These are phyloP conservation scores for Scheffersomyces insectosa DNA, from an alignment of 1,139 yeast genomes.

Conservation along the genomic window DNA sequence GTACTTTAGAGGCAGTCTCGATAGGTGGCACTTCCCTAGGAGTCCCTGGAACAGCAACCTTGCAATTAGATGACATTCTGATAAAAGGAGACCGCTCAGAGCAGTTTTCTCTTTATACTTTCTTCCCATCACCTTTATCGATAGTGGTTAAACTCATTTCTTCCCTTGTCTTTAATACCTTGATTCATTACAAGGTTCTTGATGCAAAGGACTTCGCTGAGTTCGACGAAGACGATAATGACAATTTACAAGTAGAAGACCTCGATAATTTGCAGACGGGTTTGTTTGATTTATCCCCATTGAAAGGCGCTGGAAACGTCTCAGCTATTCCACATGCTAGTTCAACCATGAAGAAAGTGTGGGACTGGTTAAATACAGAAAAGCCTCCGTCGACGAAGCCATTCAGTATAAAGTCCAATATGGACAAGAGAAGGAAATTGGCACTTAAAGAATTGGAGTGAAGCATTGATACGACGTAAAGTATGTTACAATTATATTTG, in stretches of 20 bases:
- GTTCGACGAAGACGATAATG: conserved; percentile 24
- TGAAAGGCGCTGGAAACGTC: conserved; percentile 40
- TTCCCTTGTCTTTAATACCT: conserved; percentile 16
- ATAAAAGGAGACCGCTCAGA: conserved; percentile 42
- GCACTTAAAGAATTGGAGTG: conserved; percentile 45
- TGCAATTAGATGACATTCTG: conserved; percentile 26
- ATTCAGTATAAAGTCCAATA: conserved; percentile 21
- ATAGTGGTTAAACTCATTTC: conserved; percentile 23
- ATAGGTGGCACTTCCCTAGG: conserved; percentile 6
- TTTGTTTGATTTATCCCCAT: conserved; percentile 42
- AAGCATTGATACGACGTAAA: neutral
- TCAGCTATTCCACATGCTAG: conserved; percentile 28
- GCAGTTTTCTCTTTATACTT: conserved; percentile 43
- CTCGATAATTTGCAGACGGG: conserved; percentile 33
- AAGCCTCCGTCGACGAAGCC: conserved; percentile 9
- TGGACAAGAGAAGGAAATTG: conserved; percentile 44
- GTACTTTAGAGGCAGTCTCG: neutral
- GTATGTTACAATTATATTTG: no score
- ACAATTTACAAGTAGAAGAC: conserved; percentile 25
- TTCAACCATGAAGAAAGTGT: conserved; percentile 20
- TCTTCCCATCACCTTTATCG: conserved; percentile 47
- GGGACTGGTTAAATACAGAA: conserved; percentile 27
- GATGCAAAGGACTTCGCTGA: conserved; percentile 27
- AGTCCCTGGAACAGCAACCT: conserved; percentile 8
- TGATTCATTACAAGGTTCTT: conserved; percentile 25